These are phyloP conservation scores for Inga leiocalycina DNA, from an alignment of 306 rosid species.

Conservation along the genomic window DNA sequence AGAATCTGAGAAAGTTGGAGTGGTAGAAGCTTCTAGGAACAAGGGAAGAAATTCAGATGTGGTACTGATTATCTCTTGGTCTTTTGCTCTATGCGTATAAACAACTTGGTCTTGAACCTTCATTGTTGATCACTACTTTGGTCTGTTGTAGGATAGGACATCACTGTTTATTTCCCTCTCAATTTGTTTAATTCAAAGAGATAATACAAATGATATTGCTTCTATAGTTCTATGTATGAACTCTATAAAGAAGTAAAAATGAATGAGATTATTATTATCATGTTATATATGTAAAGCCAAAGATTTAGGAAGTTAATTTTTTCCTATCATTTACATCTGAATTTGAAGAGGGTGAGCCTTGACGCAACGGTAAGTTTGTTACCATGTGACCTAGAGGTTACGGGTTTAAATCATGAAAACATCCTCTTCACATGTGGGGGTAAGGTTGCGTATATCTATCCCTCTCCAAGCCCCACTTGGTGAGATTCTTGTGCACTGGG, in stretches of 20 bases:
- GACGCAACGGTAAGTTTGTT: too few species aligned
- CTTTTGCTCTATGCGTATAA: constrained; percentile 2
- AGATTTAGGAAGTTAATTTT: background rate
- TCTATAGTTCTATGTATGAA: background rate
- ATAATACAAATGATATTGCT: background rate
- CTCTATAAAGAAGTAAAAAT: constrained; percentile 13
- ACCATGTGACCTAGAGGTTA: too few species aligned
- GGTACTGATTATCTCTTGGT: constrained; percentile 45
- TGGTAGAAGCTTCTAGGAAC: constrained; percentile 44
- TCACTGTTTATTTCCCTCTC: background rate
- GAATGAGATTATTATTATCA: constrained; percentile 17
- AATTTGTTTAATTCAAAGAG: background rate
- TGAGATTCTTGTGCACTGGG: too few species aligned
- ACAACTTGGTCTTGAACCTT: background rate
- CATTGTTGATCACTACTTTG: constrained; percentile 20
- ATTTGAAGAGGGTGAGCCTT: background rate
- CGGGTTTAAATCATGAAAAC: too few species aligned
- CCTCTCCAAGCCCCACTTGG: too few species aligned
- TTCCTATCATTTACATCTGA: constrained; percentile 7
- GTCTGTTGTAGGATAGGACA: constrained; percentile 28
- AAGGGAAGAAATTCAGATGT: constrained; percentile 45
- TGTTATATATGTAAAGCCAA: constrained; percentile 13
- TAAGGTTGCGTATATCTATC: too few species aligned
- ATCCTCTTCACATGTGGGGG: too few species aligned
- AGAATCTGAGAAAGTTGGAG: constrained; percentile 42